Base-by-base conservation (phyloP, 73 alveolate genomes). In the Paramecium caudatum region DNA sequence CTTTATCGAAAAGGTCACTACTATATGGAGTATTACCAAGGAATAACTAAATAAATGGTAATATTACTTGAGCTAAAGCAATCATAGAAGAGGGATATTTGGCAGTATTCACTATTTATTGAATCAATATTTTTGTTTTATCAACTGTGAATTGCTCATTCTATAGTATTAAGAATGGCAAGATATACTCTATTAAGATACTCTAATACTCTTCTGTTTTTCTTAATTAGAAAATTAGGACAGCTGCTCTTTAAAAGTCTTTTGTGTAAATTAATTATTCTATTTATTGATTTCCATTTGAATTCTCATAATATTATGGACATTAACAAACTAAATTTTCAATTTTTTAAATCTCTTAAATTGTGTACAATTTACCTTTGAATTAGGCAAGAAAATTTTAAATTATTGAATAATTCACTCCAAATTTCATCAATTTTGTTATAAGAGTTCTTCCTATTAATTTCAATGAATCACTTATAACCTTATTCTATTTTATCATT, bases 61-160 rank as follows among this genome's bases (percentile, higher is more conserved):
- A 27, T 3, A 55, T 55, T 55, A 55, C 80, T 21, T 55, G 30
- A 19, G 80, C 80, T 55, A 55, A 55, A 27, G 80, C 30, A 9
- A 55, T 23, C 9, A 55, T 25, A 23, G 23, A 37, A 10, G 80
- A 55, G 30, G 12, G 23, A 5, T 23, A 55, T 4, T 37, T 9
- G 45, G 46, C 23, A 55, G 23, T 23, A 55, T 55, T 43, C 30
- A 55, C 23, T 23, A 55, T 55, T 6, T 55, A 5, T 4, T 55
- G 23, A 12, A 55, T 55, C 30, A 55, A 4, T 21, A 1, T 6
- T 23, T 37, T 55, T 55, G 80, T 23, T 2, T 3, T 8, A 55
- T 55, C 80, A 3, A 27, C 46, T 4, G 7, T 8, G 21, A 6
- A 50, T 9, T 50, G 21, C 13, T 50, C 37, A 50, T 50, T 6